Base-by-base conservation (phyloP, 441 rosid species). In the California macrophylla region DNA sequence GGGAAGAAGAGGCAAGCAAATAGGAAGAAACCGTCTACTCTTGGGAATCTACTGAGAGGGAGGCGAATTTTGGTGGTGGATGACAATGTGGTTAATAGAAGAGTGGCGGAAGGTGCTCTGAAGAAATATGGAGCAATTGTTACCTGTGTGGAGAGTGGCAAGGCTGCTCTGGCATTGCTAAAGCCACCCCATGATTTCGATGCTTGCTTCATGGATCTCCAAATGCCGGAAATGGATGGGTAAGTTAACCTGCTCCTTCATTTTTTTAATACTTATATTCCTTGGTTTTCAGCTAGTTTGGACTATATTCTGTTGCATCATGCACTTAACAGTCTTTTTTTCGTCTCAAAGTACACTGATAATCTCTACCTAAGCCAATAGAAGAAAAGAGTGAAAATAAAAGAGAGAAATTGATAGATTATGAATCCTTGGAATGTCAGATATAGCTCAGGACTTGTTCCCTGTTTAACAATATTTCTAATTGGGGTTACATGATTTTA, bases 211-310 rank as follows among this genome's bases (percentile, higher is more conserved):
- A 93, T 93, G 97, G 98, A 93, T 78, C 84, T 89, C 78, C 95
- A 91, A 72, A 93, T 93, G 98, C 98, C 98, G 15, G 98, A 87
- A 82, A 87, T 91, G 89, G 96, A 94, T 32, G 98, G 97, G 97
- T 94, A 86, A 74, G 68, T 5, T 76, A 54, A 24, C 54, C 36
- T 18, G 62, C 62, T 50, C 66, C 32, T 13, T 40, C n/a, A 0
- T 5, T 40, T 40, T 13, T 40, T 40, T 8, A 2, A 4, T 42
- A 9, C 0, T 42, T 10, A 6, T 42, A 42, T 7, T 42, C 15
- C 50, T 42, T 13, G n/a, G 50, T 42, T 42, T 10, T 3, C 9
- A 6, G 2, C n/a, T 42, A 1, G n/a, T 42, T 42, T 12, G 50
- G 10, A 7, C 12, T 42, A 13, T 42, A 42, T 10, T 42, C 10